Percentiles rank a stretch among this genome's conserved stretches.
Evolutionary conservation across 2,329 filamentous ascomycete genomes (phyloP).

Genomic region (Cytospora mali): DNA sequence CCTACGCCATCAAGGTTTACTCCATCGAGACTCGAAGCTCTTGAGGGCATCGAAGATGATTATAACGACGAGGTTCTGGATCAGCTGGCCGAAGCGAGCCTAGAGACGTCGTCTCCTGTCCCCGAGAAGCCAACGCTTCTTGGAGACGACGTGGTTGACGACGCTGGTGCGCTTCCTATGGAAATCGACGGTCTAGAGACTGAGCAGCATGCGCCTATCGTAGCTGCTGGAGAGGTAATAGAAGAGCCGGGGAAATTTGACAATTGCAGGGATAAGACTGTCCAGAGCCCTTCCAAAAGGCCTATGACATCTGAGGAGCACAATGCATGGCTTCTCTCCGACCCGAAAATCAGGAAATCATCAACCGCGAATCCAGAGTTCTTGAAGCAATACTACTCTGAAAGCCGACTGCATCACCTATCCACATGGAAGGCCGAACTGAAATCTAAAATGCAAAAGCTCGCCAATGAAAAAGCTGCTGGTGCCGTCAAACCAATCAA

Average conservation of each 20-base stretch:
- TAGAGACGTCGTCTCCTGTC: background rate
- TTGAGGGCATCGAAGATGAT: slow-evolving; percentile 45
- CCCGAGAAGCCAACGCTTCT: background rate
- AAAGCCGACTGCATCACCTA: slow-evolving; percentile 91
- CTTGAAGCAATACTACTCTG: slow-evolving; percentile 89
- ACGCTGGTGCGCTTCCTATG: background rate
- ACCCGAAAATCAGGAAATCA: slow-evolving; percentile 83
- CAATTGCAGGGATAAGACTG: background rate
- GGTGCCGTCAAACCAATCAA: slow-evolving; percentile 46
- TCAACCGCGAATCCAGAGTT: slow-evolving; percentile 94
- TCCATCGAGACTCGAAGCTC: slow-evolving; percentile 18
- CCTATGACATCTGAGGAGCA: slow-evolving; percentile 85
- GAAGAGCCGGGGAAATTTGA: slow-evolving; percentile 1
- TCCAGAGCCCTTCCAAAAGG: slow-evolving; percentile 30
- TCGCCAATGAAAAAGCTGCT: slow-evolving; percentile 70
- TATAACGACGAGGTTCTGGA: slow-evolving; percentile 37
- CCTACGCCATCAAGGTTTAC: slow-evolving; percentile 27
- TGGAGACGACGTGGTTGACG: background rate
- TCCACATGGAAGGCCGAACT: slow-evolving; percentile 96
- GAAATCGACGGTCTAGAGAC: background rate
- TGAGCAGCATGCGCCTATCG: background rate
- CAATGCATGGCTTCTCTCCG: slow-evolving; percentile 80
- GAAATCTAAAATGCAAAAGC: slow-evolving; percentile 82
- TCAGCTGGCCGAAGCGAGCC: background rate
- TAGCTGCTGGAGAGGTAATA: background rate